Evolutionary conservation across 768 basidiomycete species (phyloP), one percentile per base, ranked within the genome.

Genomic region (Lactifluus pinguis): DNA sequence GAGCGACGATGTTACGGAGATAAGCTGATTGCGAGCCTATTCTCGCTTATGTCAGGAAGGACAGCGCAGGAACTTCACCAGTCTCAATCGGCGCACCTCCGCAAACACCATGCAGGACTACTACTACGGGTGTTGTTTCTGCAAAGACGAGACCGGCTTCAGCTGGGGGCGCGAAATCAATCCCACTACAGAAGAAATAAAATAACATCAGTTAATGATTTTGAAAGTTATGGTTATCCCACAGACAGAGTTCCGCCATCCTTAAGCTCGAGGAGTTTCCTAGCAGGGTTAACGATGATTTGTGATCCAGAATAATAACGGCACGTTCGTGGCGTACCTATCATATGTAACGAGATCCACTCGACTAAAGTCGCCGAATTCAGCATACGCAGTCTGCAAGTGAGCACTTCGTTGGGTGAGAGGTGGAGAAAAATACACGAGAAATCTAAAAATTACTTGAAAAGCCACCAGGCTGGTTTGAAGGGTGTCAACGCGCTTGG

Each of bases 11-110:
- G 42, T 89, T 85, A 64, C 92, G 79, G 42, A 97, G 88, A 69
- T 97, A 98, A 25, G 86, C 78, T 76, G 95, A 94, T 70, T 95
- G 83, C 21, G 90, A 92, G 47, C 89, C 89, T 91, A 48, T 42
- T 29, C 13, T 59, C 10, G 48, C 54, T 53, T 41, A 66, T 49
- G 61, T 53, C 36, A 54, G 52, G n/a, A 17, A 48, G 6, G 30
- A 49, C 38, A 17, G 19, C n/a, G 45, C 38, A 25, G 42, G 50
- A 15, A 42, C 14, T 41, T 39, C 21, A 25, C 45, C 30, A 21
- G 21, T 10, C 15, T 15, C 32, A 45, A 19, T 50, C 71, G 59
- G 57, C 71, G 38, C 57, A 74, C 78, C 77, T 61, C 79, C 79
- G 3, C 76, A 76, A 14, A 79, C 68, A 8, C 78, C 79, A 61